These are phyloP conservation scores for Xylariaceae sp. DNA, from an alignment of 2,329 filamentous ascomycete genomes.

Conservation along the genomic window DNA sequence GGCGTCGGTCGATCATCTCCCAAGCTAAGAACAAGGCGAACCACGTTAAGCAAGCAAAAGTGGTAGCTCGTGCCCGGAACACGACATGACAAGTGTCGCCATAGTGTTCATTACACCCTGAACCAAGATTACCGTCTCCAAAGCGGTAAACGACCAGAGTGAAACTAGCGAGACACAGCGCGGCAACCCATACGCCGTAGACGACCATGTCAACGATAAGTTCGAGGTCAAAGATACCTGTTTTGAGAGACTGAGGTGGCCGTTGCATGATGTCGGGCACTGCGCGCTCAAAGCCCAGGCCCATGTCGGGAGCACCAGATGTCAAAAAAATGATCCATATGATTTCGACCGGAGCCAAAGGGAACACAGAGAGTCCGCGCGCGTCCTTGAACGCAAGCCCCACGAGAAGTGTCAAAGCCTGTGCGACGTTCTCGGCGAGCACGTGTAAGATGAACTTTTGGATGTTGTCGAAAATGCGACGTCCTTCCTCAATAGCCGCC, in stretches of 20 bases:
- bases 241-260: conserved; percentile 67
- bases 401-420: conserved; percentile 79
- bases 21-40: conserved; percentile 74
- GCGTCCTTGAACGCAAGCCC: conserved; percentile 79
- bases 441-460: conserved; percentile 86
- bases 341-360: conserved; percentile 80
- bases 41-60: conserved; percentile 73
- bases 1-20: conserved; percentile 72
- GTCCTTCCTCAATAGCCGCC: conserved; percentile 78
- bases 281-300: conserved; percentile 75
- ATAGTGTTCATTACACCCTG: conserved; percentile 59
- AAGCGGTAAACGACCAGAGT: conserved; percentile 62
- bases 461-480: conserved; percentile 85
- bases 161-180: conserved; percentile 62
- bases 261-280: conserved; percentile 75
- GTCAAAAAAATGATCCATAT: conserved; percentile 96
- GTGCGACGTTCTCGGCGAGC: conserved; percentile 77
- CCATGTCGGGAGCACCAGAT: conserved; percentile 82
- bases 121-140: conserved; percentile 54
- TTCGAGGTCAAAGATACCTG: conserved; percentile 75
- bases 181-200: conserved; percentile 71
- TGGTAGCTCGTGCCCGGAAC: conserved; percentile 70
- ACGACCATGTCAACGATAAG: conserved; percentile 76
- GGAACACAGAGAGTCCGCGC: conserved; percentile 74
- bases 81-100: conserved; percentile 56